A percentile compares a stretch with the other conserved stretches of the same genome.
Conservation (phyloP, 2,329 filamentous ascomycete species). For the Aspergillus sp. region DNA sequence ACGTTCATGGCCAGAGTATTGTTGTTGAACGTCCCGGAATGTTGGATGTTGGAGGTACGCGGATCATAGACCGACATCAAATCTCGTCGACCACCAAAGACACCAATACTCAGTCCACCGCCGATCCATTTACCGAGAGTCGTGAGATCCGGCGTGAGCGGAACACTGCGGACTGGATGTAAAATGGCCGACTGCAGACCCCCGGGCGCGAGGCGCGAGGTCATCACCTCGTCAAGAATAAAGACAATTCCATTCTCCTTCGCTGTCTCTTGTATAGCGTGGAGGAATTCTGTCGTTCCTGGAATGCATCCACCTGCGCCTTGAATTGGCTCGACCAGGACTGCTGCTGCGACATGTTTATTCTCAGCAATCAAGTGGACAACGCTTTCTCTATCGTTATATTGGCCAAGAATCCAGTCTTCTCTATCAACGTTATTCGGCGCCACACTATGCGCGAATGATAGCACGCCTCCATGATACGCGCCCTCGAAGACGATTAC, state of each 20-base stretch:
- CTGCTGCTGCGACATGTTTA: slow-evolving; percentile 53
- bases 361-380: slow-evolving; percentile 30
- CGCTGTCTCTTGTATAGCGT: slow-evolving; percentile 40
- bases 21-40: slow-evolving; percentile 69
- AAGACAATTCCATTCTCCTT: slow-evolving; percentile 56
- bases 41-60: slow-evolving; percentile 37
- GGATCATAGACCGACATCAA: slow-evolving; percentile 49
- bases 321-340: slow-evolving; percentile 7
- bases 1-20: slow-evolving; percentile 59
- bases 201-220: slow-evolving; percentile 55
- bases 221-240: slow-evolving; percentile 72
- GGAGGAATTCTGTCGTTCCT: slow-evolving; percentile 35
- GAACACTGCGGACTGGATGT: slow-evolving; percentile 22
- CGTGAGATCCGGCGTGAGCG: slow-evolving; percentile 59
- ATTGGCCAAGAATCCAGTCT: slow-evolving; percentile 61
- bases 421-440: slow-evolving; percentile 46
- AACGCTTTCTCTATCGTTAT: slow-evolving; percentile 58
- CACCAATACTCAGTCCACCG: slow-evolving; percentile 66
- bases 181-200: slow-evolving; percentile 46
- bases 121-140: slow-evolving; percentile 68
- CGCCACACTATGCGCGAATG: slow-evolving; percentile 31
- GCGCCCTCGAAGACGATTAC: slow-evolving; percentile 7
- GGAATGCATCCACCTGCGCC: slow-evolving; percentile 6
- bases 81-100: slow-evolving; percentile 62
- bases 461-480: slow-evolving; percentile 54